Base-by-base conservation (phyloP, 2,329 filamentous ascomycete genomes). In the Magnaporthales sp. region DNA sequence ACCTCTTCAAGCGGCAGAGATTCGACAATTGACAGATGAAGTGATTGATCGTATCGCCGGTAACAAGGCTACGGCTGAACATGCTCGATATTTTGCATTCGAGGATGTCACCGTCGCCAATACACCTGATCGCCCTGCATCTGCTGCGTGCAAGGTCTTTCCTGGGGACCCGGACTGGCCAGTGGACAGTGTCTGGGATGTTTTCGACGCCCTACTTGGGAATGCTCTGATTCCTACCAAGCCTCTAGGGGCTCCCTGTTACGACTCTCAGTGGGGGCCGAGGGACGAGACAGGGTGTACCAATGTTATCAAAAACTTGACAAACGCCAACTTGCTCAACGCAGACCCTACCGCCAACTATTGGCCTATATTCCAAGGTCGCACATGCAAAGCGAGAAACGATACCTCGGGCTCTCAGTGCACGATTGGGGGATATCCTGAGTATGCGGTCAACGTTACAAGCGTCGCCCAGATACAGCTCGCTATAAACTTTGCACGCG, bases 131-230 rank as follows among this genome's bases (percentile, higher is more conserved):
- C 13, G 15, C 19, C 32, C 7, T 46, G 32, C 13, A 46, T 5
- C 32, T 46, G 13, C 32, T 15, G 32, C 32, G n/a, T 72, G 72
- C 68, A 73, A 71, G 67, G 67, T 69, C 9, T 68, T 71, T 38
- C 85, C 86, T 0, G 80, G 80, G 19, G 83, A 87, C 67, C n/a
- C 69, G 0, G 80, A 78, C 71, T 89, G 86, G 85, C 86, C 86
- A 0, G 74, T 75, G 0, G 26, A 69, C 0, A 62, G 70, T 1
- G 73, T 74, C 5, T 89, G 86, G 86, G 70, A 75, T 7, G 66
- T 71, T 0, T 79, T 89, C 65, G 87, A 89, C 70, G 66, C 72
- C 15, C 80, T 84, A 0, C 75, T 88, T 2, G 75, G 76, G 26
- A 84, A 83, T 0, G 77, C 75, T 4, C 75, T 89, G 30, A 76